Evolutionary conservation across 495 filamentous ascomycete species (phyloP), one percentile per base, ranked within the genome.

Genomic region (Tuber brumale): DNA sequence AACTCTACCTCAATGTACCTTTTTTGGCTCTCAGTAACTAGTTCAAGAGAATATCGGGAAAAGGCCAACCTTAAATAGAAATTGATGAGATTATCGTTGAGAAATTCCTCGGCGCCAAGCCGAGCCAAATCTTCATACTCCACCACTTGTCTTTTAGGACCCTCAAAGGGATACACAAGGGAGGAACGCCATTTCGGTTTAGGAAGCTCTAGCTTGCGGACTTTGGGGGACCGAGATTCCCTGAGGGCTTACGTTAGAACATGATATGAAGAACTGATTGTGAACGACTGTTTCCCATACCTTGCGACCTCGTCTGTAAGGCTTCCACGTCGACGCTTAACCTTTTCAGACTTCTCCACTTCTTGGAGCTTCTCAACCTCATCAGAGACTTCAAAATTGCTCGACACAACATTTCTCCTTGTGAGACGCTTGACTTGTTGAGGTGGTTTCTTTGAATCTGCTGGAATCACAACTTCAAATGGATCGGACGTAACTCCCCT

Each of bases 11-110:
- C 89, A 21, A 97, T 85, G 80, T 91, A 92, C 42, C 81, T 83
- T 72, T 69, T 18, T 57, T 7, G 57, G 16, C 3, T 35, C 71
- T 48, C 42, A 16, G 80, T 84, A 71, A 85, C 79, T 74, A 43
- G 27, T 23, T 7, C 35, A 43, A 37, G 76, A 37, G 6, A 73
- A 51, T 70, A 69, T 41, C 27, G 27, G 18, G 31, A 48, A 57
- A 37, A 46, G 46, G 35, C 70, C 74, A 70, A 82, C 81, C 89
- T 89, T 48, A 97, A 87, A 80, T 95, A 96, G 82, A 97, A 97
- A 31, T 87, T 89, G 74, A 99, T 91, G 42, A 99, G 85, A 81
- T 93, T 97, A 84, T 99, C 95, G 79, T 99, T 99, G 27, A 99
- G 83, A 74, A 92, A 97, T 79, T 97, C 87, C n/a, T 89, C 90